phyloP scores from a whole-genome alignment of 2,329 filamentous ascomycete genomes.

The Colletotrichum paranaense region DNA sequence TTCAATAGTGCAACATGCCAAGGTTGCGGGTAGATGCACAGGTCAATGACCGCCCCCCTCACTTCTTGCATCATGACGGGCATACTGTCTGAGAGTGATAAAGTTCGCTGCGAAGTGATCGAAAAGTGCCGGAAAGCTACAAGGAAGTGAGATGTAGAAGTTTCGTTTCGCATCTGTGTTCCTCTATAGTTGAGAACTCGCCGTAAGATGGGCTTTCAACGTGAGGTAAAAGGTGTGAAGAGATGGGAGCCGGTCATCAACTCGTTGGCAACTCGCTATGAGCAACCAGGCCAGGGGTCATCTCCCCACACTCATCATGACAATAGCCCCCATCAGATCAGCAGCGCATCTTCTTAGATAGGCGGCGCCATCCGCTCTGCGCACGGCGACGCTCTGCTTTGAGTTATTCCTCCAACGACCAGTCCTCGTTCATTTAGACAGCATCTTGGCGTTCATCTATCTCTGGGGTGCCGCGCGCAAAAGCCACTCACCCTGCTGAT shows the following conservation, averaged over 20 bases:
- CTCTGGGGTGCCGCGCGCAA: conserved; percentile 17
- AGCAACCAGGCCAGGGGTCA: not conserved
- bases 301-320: not conserved
- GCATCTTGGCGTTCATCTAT: conserved; percentile 23
- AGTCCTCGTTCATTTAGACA: conserved; percentile 1
- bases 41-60: not conserved
- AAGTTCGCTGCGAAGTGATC: not conserved
- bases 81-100: not conserved
- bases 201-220: not conserved
- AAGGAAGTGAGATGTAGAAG: not conserved
- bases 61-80: not conserved
- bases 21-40: conserved; percentile 18
- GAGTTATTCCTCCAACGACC: conserved; percentile 34
- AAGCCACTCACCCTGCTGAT: not conserved
- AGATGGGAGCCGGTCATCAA: not conserved
- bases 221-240: not conserved
- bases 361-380: conserved; percentile 7
- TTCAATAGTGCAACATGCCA: conserved; percentile 29
- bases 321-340: conserved; percentile 12
- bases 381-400: not conserved
- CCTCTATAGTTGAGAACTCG: not conserved
- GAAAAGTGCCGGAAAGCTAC: not conserved
- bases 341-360: conserved; percentile 3
- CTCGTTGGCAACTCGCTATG: not conserved
- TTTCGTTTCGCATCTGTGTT: not conserved